Evolutionary conservation across 2,329 filamentous ascomycete species (phyloP).

Genomic region (Fusarium napiforme): DNA sequence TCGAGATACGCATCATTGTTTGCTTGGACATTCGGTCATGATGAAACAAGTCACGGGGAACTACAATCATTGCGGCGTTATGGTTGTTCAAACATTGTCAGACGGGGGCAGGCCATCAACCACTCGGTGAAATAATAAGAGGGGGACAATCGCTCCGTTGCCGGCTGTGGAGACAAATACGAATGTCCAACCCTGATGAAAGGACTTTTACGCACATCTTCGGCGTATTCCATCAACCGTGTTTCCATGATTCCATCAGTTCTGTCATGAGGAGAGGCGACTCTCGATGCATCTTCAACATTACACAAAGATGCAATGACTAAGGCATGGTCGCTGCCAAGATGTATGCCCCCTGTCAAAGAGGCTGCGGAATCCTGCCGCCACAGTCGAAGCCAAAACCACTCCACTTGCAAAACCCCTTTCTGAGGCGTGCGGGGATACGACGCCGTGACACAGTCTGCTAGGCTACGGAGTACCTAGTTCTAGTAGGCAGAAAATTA

Average conservation of each 20-base stretch:
- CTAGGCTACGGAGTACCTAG: not conserved
- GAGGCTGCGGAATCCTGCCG: conserved; percentile 46
- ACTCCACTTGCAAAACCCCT: conserved; percentile 37
- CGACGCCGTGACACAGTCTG: conserved; percentile 28
- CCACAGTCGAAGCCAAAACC: conserved; percentile 40
- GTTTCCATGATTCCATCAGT: not conserved
- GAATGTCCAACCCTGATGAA: not conserved
- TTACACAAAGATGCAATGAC: not conserved
- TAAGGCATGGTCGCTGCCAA: not conserved
- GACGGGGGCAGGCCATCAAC: not conserved
- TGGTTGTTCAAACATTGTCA: not conserved
- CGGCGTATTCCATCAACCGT: not conserved
- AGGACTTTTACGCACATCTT: not conserved
- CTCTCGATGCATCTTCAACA: not conserved
- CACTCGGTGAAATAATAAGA: not conserved
- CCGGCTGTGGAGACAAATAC: not conserved
- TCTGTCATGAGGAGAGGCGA: not conserved
- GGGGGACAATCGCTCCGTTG: not conserved
- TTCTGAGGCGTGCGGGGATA: conserved; percentile 38
- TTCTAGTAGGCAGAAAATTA: not conserved
- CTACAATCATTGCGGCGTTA: conserved; percentile 10
- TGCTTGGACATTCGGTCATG: conserved; percentile 9
- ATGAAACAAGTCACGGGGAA: not conserved
- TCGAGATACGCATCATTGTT: conserved; percentile 12
- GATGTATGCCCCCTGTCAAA: conserved; percentile 31